Base-by-base conservation (phyloP, 805 yeast genomes). In the Wickerhamomyces strasburgensis region DNA sequence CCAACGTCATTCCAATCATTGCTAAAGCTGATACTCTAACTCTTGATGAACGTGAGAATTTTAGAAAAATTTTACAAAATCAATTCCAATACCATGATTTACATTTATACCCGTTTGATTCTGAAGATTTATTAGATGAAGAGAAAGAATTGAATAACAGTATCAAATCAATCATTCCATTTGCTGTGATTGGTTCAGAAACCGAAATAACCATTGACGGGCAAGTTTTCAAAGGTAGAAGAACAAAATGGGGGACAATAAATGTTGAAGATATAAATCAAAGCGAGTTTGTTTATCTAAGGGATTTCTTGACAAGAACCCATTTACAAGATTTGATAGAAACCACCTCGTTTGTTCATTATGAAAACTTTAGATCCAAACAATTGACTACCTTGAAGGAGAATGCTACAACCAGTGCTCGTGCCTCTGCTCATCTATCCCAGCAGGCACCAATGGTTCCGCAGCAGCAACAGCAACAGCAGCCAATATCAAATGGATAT, bases 321-420 rank as follows among this genome's bases (percentile, higher is more conserved):
- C 97, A 93, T 61, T 71, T 93, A 55, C 97, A 88, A 62, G 98
- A 90, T 60, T 78, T 93, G 60, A 89, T 93, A 53, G 98, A 93
- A 62, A 78, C 95, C 10, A 93, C 98, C 4, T 69, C 94, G 2
- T 70, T 77, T 48, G 73, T 79, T 37, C 98, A 93, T 62, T 93
- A 93, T 63, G 98, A 93, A 68, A 72, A 79, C 37, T 93, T 89
- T 68, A 81, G 98, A 66, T 72, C 95, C 15, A 88, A 89, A 64
- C 98, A 93, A 67, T 78, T 93, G 61, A 78, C 88, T 42, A 94
- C 95, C 7, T 73, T 93, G 62, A 89, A 90, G 65, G 98, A 90
- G 66, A 87, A 83, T 60, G 88, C 86, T n/a, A 62, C 44, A 28
- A 37, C 54, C 17, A 51, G 53, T 30, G 53, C 58, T 23, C 62